Conservation (phyloP, 768 basidiomycete genomes). For the Coprinopsis strossmayeri region DNA sequence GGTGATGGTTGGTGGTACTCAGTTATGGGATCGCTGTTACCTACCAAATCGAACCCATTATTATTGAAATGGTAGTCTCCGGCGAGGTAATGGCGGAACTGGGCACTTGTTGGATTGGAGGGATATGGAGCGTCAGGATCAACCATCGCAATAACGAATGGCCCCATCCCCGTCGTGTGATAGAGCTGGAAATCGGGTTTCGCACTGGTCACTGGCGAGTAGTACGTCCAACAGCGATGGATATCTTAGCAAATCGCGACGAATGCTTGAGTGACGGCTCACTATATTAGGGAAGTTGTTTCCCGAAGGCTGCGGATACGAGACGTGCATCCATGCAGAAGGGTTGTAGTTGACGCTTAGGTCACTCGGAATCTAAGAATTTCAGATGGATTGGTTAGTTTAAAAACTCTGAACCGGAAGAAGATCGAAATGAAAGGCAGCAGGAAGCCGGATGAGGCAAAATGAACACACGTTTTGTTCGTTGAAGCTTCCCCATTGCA, state of each 20-base stretch:
- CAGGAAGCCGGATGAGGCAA: too few species aligned
- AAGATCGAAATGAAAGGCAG: too few species aligned
- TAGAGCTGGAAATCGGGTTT: constrained; percentile 28
- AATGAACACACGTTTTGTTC: too few species aligned
- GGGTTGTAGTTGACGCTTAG: constrained; percentile 28
- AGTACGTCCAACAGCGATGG: not conserved
- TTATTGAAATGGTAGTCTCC: too few species aligned
- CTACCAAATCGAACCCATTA: too few species aligned
- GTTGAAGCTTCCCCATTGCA: too few species aligned
- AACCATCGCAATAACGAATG: constrained; percentile 36
- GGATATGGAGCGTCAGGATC: constrained; percentile 45
- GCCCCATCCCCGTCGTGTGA: constrained; percentile 22
- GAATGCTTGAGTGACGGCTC: constrained; percentile 4
- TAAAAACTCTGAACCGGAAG: too few species aligned
- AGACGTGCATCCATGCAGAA: constrained; percentile 26
- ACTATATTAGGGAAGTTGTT: constrained; percentile 29
- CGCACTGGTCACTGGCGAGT: constrained; percentile 28
- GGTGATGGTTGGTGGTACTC: too few species aligned
- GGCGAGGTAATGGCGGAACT: constrained; percentile 42
- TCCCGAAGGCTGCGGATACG: constrained; percentile 28
- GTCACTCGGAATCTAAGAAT: constrained; percentile 28
- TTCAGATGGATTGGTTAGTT: too few species aligned
- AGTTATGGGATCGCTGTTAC: too few species aligned
- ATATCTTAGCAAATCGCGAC: constrained; percentile 1
- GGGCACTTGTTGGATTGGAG: constrained; percentile 24